Evolutionary conservation across 1,284 basidiomycete species (phyloP).

Genomic region (Malassezia dermatis): DNA sequence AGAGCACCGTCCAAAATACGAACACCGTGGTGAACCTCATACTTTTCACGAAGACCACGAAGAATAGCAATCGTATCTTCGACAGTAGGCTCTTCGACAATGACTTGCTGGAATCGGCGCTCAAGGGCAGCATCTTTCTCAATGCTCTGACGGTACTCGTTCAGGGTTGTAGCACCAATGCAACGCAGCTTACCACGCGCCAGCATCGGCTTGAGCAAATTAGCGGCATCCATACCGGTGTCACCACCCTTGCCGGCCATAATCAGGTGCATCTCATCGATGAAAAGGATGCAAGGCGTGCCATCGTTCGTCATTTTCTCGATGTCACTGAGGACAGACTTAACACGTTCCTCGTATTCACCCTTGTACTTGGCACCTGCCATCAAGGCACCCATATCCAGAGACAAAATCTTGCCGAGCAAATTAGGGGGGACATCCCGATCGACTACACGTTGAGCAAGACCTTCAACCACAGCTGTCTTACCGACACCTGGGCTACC

Average conservation of each 20-base stretch:
- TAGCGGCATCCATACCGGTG: conserved; percentile 44
- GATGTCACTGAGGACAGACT: conserved; percentile 76
- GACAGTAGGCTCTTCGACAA: conserved; percentile 84
- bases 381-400: conserved; percentile 92
- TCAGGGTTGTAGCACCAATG: conserved; percentile 86
- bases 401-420: conserved; percentile 63
- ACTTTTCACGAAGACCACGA: conserved; percentile 74
- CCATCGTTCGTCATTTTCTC: conserved; percentile 80
- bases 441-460: conserved; percentile 90
- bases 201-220: conserved; percentile 48
- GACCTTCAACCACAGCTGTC: conserved; percentile 77
- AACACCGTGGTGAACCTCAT: conserved; percentile 55
- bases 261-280: conserved; percentile 62
- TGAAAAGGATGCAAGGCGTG: conserved; percentile 78
- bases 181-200: conserved; percentile 76
- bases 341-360: conserved; percentile 95
- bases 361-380: conserved; percentile 92
- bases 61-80: conserved; percentile 85
- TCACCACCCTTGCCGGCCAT: conserved; percentile 40
- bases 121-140: conserved; percentile 80
- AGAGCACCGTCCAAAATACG: conserved; percentile 79
- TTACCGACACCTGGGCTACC: conserved; percentile 53
- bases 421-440: conserved; percentile 85
- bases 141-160: conserved; percentile 89
- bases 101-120: conserved; percentile 77